phyloP scores from a whole-genome alignment of 345 rosid genomes.

The Eucalyptus sideroxylon region DNA sequence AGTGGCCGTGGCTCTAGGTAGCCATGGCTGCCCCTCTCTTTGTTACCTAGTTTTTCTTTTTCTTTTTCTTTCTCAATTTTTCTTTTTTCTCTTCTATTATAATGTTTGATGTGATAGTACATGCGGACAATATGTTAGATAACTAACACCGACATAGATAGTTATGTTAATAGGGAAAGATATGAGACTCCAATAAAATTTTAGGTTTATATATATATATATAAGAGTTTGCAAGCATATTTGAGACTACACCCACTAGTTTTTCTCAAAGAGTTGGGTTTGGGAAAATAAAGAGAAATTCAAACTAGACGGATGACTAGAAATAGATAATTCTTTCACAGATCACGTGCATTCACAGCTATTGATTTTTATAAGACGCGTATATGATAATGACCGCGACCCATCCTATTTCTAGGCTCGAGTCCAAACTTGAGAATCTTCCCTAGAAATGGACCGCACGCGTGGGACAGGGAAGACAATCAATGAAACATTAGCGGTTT shows the following conservation, averaged over 20 bases:
- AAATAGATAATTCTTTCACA: rapidly evolving
- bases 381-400: rapidly evolving
- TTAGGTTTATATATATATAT: background rate
- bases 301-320: rapidly evolving
- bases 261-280: background rate
- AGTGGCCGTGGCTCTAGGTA: background rate
- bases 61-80: background rate
- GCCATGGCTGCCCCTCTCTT: background rate
- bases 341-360: rapidly evolving
- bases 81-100: background rate
- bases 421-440: background rate
- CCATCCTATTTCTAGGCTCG: background rate
- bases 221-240: background rate
- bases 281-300: background rate
- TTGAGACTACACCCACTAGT: rapidly evolving
- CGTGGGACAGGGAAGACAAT: background rate
- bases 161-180: background rate
- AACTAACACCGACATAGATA: rapidly evolving
- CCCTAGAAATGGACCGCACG: background rate
- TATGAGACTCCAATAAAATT: background rate
- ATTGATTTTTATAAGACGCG: background rate
- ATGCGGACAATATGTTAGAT: background rate
- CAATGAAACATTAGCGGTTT: background rate
- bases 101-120: background rate
- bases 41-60: too few relatives aligned